These are phyloP conservation scores for Coprinopsis cinerea DNA, from an alignment of 768 basidiomycete species.

Conservation along the genomic window DNA sequence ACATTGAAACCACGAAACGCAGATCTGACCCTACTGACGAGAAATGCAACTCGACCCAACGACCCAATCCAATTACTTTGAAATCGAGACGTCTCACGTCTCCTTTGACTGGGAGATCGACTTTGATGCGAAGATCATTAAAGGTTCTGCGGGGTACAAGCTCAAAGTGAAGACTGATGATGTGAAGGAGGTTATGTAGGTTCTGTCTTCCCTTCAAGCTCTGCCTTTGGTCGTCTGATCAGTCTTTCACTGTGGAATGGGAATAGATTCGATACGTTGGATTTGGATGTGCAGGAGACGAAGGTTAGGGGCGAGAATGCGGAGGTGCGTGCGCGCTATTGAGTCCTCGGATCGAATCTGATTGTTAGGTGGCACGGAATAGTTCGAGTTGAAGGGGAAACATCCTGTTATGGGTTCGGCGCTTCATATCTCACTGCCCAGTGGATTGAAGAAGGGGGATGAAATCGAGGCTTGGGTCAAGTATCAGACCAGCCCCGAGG, in stretches of 20 bases:
- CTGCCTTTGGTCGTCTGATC: not conserved
- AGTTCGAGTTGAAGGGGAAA: slow-evolving; percentile 52
- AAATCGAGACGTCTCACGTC: slow-evolving; percentile 62
- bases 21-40: too few species aligned
- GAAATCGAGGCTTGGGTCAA: slow-evolving; percentile 48
- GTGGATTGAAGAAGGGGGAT: slow-evolving; percentile 34
- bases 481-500: slow-evolving; percentile 70
- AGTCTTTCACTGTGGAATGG: not conserved
- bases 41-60: slow-evolving; percentile 51
- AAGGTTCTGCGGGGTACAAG: slow-evolving; percentile 60
- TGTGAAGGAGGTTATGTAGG: slow-evolving; percentile 58
- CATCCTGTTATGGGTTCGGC: slow-evolving; percentile 77
- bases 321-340: slow-evolving; percentile 33
- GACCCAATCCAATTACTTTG: slow-evolving; percentile 74
- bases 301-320: slow-evolving; percentile 45
- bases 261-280: slow-evolving; percentile 67
- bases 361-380: not conserved
- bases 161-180: slow-evolving; percentile 48
- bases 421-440: slow-evolving; percentile 52
- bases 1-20: too few species aligned
- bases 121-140: slow-evolving; percentile 54
- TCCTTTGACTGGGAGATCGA: slow-evolving; percentile 76
- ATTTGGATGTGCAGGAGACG: slow-evolving; percentile 53
- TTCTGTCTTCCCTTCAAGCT: not conserved
- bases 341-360: slow-evolving; percentile 26